Base-by-base conservation (phyloP, 768 basidiomycete genomes). In the Cytidiella melzeri region DNA sequence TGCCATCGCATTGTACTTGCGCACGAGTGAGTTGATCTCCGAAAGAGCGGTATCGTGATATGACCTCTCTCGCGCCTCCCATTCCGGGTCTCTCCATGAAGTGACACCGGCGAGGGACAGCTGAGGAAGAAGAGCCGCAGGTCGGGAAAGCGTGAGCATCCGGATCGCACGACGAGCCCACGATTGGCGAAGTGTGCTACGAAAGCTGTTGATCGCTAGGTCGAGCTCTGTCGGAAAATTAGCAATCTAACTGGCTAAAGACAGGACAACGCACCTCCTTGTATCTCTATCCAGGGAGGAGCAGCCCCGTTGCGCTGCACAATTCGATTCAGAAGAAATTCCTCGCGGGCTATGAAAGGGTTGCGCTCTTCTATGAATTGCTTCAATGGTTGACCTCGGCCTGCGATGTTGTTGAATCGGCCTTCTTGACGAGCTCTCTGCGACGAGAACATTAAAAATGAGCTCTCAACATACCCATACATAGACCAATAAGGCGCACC, bases 271-370 rank as follows among this genome's bases (percentile, higher is more conserved):
- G 30, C 28, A 81, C 84, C 84, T 48, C 72, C 69, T 64, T 91
- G 90, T 27, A 89, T 58, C 66, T 92, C 89, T 1, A 92, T 82
- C 90, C 91, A 93, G 3, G 87, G 84, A 25, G 90, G 91, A 3
- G 80, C 77, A 5, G 84, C 86, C n/a, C 86, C 88, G 55, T 90
- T 84, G 43, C 80, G 73, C 59, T 88, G 83, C 5, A 92, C 76
- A 50, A 91, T 89, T 11, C 90, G 79, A 56, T 92, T 93, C 83
- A 92, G 82, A 42, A 92, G 69, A 57, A 84, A 87, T 60, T 92
- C 89, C 56, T 87, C 86, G 6, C 84, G 73, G 5, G 76, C 76
- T 51, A 93, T 83, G 64, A 79, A 81, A 10, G 77, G 80, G 57
- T 83, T 82, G n/a, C 65, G 61, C 52, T 79, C 77, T 21, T 77